These are phyloP conservation scores for Cystobasidium slooffiae DNA, from an alignment of 1,284 basidiomycete genomes.

Conservation along the genomic window DNA sequence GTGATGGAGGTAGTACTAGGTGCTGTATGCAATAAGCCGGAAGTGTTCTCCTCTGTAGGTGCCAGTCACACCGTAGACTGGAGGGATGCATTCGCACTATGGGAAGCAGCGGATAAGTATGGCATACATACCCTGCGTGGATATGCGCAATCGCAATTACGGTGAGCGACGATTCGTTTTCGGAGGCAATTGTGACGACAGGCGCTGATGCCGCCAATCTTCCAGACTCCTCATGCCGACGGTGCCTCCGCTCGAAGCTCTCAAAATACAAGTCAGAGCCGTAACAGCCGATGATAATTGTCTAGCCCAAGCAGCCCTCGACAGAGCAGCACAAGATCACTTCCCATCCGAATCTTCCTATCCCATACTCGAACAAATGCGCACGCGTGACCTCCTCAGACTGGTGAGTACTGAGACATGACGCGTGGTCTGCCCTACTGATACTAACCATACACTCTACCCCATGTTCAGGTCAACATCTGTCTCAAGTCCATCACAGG, in stretches of 20 bases:
- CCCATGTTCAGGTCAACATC: not conserved
- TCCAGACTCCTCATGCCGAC: not conserved
- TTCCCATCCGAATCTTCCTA: not conserved
- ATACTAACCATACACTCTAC: not conserved
- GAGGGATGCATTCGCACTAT: not conserved
- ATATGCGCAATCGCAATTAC: not conserved
- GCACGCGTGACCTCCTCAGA: not conserved
- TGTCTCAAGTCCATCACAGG: not conserved
- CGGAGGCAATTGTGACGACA: not conserved
- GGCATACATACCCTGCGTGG: not conserved
- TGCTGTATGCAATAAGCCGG: not conserved
- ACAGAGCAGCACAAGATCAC: not conserved
- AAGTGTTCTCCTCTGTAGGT: not conserved
- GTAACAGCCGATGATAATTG: not conserved
- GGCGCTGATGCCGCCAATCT: not conserved
- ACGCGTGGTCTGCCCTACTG: not conserved
- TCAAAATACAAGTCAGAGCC: not conserved
- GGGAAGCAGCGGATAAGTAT: not conserved
- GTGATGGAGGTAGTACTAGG: not conserved
- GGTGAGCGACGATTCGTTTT: not conserved
- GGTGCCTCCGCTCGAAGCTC: not conserved
- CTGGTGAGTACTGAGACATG: not conserved
- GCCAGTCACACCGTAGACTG: not conserved
- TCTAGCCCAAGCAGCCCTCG: not conserved
- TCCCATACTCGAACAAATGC: not conserved